These are phyloP conservation scores for Aspergillus ostianus DNA, from an alignment of 495 filamentous ascomycete species.

Conservation along the genomic window DNA sequence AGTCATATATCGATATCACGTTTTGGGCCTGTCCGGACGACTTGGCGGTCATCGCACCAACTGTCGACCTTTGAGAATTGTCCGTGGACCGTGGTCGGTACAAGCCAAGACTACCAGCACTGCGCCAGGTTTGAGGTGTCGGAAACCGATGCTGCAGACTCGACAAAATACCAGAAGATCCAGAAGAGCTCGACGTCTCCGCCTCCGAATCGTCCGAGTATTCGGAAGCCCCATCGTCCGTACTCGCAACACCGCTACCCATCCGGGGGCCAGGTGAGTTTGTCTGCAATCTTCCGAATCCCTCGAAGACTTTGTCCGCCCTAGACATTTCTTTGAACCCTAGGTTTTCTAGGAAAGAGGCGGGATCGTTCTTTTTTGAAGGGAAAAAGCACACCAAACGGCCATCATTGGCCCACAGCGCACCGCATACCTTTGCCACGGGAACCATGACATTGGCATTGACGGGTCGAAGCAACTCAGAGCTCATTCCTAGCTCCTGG, in stretches of 20 bases:
- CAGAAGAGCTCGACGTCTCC: conserved; percentile 69
- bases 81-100: conserved; percentile 49
- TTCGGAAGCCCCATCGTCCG: conserved; percentile 51
- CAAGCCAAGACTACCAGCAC: conserved; percentile 43
- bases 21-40: conserved; percentile 45
- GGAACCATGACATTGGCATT: conserved; percentile 77
- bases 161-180: conserved; percentile 58
- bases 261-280: conserved; percentile 51
- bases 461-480: conserved; percentile 51
- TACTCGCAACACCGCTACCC: conserved; percentile 46
- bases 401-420: conserved; percentile 74
- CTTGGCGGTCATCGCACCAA: conserved; percentile 35
- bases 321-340: conserved; percentile 59
- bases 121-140: conserved; percentile 54
- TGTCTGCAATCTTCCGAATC: conserved; percentile 76
- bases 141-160: conserved; percentile 49
- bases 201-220: conserved; percentile 66
- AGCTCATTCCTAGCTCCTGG: conserved; percentile 54
- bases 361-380: conserved; percentile 71
- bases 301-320: conserved; percentile 74
- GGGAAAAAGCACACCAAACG: conserved; percentile 85
- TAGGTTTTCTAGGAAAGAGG: conserved; percentile 60
- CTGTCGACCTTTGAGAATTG: conserved; percentile 56
- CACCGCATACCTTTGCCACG: conserved; percentile 70
- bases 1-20: conserved; percentile 66